These are phyloP conservation scores for Phytophthora agathidicida DNA, from an alignment of 352 stramenopile species.

Conservation along the genomic window DNA sequence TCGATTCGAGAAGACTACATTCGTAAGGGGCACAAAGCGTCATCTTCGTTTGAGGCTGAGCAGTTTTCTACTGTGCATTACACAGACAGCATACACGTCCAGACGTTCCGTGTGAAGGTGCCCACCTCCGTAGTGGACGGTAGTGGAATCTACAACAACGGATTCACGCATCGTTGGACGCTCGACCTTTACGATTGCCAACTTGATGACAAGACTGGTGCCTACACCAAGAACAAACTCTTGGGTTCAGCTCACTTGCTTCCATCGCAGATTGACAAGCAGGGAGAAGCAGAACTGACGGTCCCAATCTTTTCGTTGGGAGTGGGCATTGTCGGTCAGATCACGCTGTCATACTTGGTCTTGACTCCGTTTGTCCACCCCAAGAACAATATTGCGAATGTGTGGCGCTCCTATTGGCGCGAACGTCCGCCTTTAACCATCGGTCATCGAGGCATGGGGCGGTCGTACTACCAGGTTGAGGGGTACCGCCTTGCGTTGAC, in stretches of 20 bases:
- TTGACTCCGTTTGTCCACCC: constrained; percentile 61
- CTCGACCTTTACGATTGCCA: constrained; percentile 47
- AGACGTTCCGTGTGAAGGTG: constrained; percentile 60
- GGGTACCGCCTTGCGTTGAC: constrained; percentile 63
- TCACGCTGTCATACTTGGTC: constrained; percentile 58
- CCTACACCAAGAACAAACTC: constrained; percentile 22
- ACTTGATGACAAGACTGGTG: constrained; percentile 15
- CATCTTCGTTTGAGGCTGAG: neutral
- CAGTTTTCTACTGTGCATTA: constrained; percentile 19
- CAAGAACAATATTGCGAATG: constrained; percentile 57
- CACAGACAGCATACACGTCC: constrained; percentile 44
- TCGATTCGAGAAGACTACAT: constrained; percentile 49
- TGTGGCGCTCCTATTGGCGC: constrained; percentile 76
- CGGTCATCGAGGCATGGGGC: constrained; percentile 79
- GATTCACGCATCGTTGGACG: constrained; percentile 41
- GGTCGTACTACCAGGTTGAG: constrained; percentile 74
- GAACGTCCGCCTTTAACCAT: constrained; percentile 59
- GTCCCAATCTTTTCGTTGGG: constrained; percentile 50
- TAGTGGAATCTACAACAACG: constrained; percentile 3
- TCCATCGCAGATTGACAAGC: constrained; percentile 51
- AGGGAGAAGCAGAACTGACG: constrained; percentile 61
- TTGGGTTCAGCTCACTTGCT: constrained; percentile 51
- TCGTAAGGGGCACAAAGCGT: constrained; percentile 30
- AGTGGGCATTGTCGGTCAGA: constrained; percentile 46
- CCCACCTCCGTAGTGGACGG: constrained; percentile 34